Evolutionary conservation across 129 eudicot species (phyloP).

Genomic region (Saussurea involucrata): DNA sequence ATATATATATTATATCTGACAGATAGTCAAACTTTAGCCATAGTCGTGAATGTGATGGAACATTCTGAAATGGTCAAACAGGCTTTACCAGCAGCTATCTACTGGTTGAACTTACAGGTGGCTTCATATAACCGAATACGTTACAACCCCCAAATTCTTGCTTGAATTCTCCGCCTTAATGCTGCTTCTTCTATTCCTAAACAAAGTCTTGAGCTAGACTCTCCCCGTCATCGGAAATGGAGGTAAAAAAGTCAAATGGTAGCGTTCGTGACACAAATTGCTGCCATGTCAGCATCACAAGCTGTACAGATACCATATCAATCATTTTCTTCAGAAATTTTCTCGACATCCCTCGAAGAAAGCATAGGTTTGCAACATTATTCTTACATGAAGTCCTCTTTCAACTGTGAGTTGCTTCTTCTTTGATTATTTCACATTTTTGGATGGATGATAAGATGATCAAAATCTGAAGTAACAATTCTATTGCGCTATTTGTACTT

Average conservation of each 20-base stretch:
- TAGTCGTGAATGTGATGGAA: slow-evolving; percentile 64
- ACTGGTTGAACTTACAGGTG: slow-evolving; percentile 99
- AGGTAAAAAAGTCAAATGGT: slow-evolving; percentile 1
- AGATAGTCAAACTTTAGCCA: neutral
- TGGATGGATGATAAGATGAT: neutral
- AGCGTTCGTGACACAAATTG: neutral
- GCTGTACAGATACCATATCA: slow-evolving; percentile 22
- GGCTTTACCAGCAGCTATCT: slow-evolving; percentile 99
- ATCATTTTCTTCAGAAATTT: neutral
- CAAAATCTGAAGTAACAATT: slow-evolving; percentile 2
- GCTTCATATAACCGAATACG: slow-evolving; percentile 46
- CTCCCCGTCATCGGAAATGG: neutral
- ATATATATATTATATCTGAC: neutral
- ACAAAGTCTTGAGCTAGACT: slow-evolving; percentile 46
- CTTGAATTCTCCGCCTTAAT: slow-evolving; percentile 54
- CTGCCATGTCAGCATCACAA: slow-evolving; percentile 7
- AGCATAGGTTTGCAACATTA: neutral
- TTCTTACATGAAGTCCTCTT: neutral
- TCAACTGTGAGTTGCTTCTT: slow-evolving; percentile 8
- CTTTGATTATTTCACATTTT: slow-evolving; percentile 4
- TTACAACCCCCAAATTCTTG: slow-evolving; percentile 45
- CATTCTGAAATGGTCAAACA: slow-evolving; percentile 72
- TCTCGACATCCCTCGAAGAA: slow-evolving; percentile 2
- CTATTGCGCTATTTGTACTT: neutral
- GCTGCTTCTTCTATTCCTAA: slow-evolving; percentile 55